Base-by-base conservation (phyloP, 768 basidiomycete species). In the Leucogyrophana mollusca region DNA sequence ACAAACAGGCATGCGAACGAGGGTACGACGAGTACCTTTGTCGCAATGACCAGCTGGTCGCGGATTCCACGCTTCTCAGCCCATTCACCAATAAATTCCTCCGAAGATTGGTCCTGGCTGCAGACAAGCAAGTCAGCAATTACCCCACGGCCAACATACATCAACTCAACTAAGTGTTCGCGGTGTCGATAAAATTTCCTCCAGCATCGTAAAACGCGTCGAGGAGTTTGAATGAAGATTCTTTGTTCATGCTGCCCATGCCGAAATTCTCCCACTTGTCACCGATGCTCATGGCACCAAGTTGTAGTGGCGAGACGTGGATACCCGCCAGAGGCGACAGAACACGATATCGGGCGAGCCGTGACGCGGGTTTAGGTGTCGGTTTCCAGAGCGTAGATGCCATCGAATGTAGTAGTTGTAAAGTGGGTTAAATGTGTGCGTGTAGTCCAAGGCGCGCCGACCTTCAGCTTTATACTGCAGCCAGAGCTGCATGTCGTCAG, bases 61-160 rank as follows among this genome's bases (percentile, higher is more conserved):
- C 76, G 68, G 44, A 69, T 66, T 2, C 58, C 60, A 21, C 71
- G 61, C 25, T 54, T 46, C 56, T 71, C 66, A 59, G 70, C 69
- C 74, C 76, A 78, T 52, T 76, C 76, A n/a, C 76, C 76, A 17
- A 78, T 64, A 57, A 74, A 71, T 49, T 51, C 52, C 48, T 78
- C 74, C 2, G 66, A 69, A 33, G 67, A 56, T 44, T 67, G 71
- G 43, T 71, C 66, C 55, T 73, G 69, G 48, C 55, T 60, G 27
- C 9, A 25, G 16, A 40, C 3, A 21, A 8, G 3, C 20, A 42
- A 9, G 23, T 21, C 22, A 17, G 16, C 9, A 50, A 16, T 11
- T 10, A 32, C 13, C 27, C 27, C 4, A 23, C 11, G 34, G 27
- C 27, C 27, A 39, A 17, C 9, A 18, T 3, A 22, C 33, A 23